Base-by-base conservation (phyloP, 2,329 filamentous ascomycete species). In the Exutisphaerella laricina region DNA sequence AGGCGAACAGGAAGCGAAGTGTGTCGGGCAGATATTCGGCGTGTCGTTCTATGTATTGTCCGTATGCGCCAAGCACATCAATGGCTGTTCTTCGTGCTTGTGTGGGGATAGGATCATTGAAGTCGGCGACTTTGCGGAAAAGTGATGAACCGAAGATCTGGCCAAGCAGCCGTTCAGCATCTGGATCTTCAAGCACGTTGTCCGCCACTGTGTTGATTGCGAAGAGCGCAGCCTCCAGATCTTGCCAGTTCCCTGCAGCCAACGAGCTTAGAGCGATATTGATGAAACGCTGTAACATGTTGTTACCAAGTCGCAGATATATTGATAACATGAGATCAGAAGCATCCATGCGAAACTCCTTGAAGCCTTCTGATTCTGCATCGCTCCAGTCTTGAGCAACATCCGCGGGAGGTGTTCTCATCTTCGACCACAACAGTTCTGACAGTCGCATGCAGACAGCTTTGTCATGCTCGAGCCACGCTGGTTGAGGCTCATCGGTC, bases 21-120 rank as follows among this genome's bases (percentile, higher is more conserved):
- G 83, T 83, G 30, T 79, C 70, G 1, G 85, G 82, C 1, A 94
- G 71, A 48, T 79, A 78, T 22, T 76, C 72, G 1, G 79, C 70
- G 57, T 86, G 79, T 16, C 80, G 75, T 55, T 85, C 77, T 61
- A 94, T 90, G 64, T 86, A 92, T 41, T 82, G 78, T 4, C 84
- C 79, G 58, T 87, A 88, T 18, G 79, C 74, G 51, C 85, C 84
- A 29, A 90, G 79, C 29, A 86, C 66, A 33, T 77, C 75, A 21
- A 90, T 74, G 25, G 82, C 82, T 0, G 83, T 83, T 55, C 85
- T 79, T 37, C 79, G 75, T 13, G 80, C 75, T 40, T 80, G 74
- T 3, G 77, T 66, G 1, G 82, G 82, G 8, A 88, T 72, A 3
- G 70, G 64, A 2, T 67, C 41, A 17, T 55, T 60, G 31, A 61